A percentile compares a stretch with the other conserved stretches of the same genome.
phyloP scores from a whole-genome alignment of 2,329 filamentous ascomycete genomes.

The Aspergillus tubingensis region DNA sequence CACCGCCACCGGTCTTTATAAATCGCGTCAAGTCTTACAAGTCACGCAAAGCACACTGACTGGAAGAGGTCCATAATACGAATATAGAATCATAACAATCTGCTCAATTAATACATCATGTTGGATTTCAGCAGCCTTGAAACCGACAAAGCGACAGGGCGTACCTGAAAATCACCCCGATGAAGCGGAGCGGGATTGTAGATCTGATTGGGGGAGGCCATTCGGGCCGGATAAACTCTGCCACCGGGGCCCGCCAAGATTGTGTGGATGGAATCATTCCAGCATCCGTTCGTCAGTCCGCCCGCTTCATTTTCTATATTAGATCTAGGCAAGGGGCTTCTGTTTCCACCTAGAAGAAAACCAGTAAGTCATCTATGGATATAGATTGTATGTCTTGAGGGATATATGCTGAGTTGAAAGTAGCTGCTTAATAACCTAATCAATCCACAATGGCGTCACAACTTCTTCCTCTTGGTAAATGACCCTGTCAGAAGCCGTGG shows the following conservation, averaged over 20 bases:
- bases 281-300: slow-evolving; percentile 16
- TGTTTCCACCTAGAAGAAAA: not conserved
- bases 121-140: not conserved
- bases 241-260: slow-evolving; percentile 20
- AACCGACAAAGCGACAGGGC: not conserved
- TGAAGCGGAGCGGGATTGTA: not conserved
- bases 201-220: slow-evolving; percentile 16
- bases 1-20: not conserved
- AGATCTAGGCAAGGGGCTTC: slow-evolving; percentile 7
- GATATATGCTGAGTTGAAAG: not conserved
- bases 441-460: slow-evolving; percentile 65
- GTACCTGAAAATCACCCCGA: slow-evolving; percentile 1
- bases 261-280: slow-evolving; percentile 21
- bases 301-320: slow-evolving; percentile 24
- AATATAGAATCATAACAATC: not conserved
- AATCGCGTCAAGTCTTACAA: not conserved
- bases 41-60: not conserved
- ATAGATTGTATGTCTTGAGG: not conserved
- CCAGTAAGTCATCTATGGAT: not conserved
- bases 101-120: not conserved
- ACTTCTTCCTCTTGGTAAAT: slow-evolving; percentile 68
- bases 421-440: not conserved
- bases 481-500: slow-evolving; percentile 9
- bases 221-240: slow-evolving; percentile 26
- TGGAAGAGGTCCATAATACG: not conserved